A percentile compares a stretch with the other conserved stretches of the same genome.
Conservation (phyloP, 2,329 filamentous ascomycete species). For the Mariannaea sp. region DNA sequence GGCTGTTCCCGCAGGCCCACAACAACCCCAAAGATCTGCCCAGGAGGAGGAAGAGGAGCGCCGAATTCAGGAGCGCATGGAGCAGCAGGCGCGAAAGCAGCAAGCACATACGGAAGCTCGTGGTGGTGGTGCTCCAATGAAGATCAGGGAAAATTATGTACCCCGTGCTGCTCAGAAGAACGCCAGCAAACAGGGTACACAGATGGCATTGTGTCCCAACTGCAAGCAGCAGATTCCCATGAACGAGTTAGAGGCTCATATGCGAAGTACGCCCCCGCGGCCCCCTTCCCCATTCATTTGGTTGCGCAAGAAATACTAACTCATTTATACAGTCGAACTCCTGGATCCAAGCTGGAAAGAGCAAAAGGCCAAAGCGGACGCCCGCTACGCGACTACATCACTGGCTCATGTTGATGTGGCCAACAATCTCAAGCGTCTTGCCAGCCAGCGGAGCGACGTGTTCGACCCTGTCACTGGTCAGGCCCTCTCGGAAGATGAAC, state of each 20-base stretch:
- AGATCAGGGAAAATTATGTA: conserved; percentile 92
- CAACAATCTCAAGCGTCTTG: conserved; percentile 93
- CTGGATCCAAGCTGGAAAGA: conserved; percentile 96
- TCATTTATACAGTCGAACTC: conserved; percentile 72
- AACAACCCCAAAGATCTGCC: conserved; percentile 44
- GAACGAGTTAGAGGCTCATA: conserved; percentile 87
- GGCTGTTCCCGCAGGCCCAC: conserved; percentile 30
- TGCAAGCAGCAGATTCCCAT: conserved; percentile 89
- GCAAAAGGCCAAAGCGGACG: conserved; percentile 86
- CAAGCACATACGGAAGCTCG: conserved; percentile 80
- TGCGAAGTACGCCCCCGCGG: conserved; percentile 69
- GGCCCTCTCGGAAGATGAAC: conserved; percentile 72
- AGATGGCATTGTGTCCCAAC: conserved; percentile 84
- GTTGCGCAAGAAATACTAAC: conserved; percentile 41
- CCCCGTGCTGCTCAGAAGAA: conserved; percentile 78
- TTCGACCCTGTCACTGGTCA: conserved; percentile 77
- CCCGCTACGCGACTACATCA: conserved; percentile 83
- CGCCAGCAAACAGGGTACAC: conserved; percentile 65
- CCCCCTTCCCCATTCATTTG: too few relatives aligned
- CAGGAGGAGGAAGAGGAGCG: conserved; percentile 67
- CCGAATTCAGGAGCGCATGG: conserved; percentile 65
- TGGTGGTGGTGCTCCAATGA: conserved; percentile 72
- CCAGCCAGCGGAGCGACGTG: conserved; percentile 84
- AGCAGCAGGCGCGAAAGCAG: conserved; percentile 67
- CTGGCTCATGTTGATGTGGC: conserved; percentile 85